Evolutionary conservation across 2,329 filamentous ascomycete species (phyloP).

Genomic region (Penicillium fuscoglaucum): DNA sequence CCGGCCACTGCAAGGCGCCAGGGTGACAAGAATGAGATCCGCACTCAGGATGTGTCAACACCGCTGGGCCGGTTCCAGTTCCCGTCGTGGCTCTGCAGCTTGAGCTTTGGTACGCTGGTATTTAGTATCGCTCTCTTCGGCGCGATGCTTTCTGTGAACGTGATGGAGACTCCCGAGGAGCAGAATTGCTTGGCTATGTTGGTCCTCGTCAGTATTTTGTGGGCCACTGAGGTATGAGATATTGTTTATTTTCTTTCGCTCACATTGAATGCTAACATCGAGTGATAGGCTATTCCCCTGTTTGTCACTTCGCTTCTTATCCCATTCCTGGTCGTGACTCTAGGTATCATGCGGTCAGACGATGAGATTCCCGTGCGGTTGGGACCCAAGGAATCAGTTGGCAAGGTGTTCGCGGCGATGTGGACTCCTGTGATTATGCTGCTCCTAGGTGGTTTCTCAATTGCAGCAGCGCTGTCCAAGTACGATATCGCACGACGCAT

Average conservation of each 20-base stretch:
- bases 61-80: slow-evolving; percentile 75
- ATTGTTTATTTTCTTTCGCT: background rate
- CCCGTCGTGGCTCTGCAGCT: slow-evolving; percentile 80
- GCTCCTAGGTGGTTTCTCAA: slow-evolving; percentile 89
- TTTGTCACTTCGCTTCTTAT: slow-evolving; percentile 95
- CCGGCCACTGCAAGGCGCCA: slow-evolving; percentile 70
- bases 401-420: slow-evolving; percentile 90
- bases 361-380: slow-evolving; percentile 69
- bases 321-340: slow-evolving; percentile 85
- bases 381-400: slow-evolving; percentile 75
- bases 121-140: slow-evolving; percentile 71
- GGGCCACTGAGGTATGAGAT: slow-evolving; percentile 82
- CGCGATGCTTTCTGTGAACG: slow-evolving; percentile 70
- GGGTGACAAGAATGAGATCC: slow-evolving; percentile 72
- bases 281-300: slow-evolving; percentile 76
- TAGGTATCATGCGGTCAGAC: slow-evolving; percentile 80
- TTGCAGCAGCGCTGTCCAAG: slow-evolving; percentile 92
- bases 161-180: slow-evolving; percentile 84
- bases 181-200: slow-evolving; percentile 95
- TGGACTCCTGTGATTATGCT: slow-evolving; percentile 99
- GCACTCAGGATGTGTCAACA: slow-evolving; percentile 70
- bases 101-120: slow-evolving; percentile 75
- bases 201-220: slow-evolving; percentile 87
- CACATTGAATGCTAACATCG: slow-evolving; percentile 8
- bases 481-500: slow-evolving; percentile 98